Conservation (phyloP, 2,329 filamentous ascomycete species). For the Calonectria crousiana region DNA sequence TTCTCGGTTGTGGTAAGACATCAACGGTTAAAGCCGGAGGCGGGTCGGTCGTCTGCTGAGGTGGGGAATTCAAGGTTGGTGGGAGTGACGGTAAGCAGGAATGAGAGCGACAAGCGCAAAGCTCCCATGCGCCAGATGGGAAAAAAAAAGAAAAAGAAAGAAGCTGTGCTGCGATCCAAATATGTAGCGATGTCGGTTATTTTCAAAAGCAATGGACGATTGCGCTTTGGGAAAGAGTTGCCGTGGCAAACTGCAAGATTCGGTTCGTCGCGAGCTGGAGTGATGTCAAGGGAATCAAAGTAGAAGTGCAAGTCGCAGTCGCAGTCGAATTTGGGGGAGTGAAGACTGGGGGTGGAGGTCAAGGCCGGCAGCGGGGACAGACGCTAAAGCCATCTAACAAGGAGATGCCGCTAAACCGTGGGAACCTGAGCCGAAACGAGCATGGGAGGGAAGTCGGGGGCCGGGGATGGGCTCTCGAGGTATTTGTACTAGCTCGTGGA, state of each 20-base stretch:
- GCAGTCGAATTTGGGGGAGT: slow-evolving; percentile 9
- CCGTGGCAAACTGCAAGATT: not conserved
- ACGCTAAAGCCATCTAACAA: slow-evolving; percentile 22
- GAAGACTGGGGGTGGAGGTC: slow-evolving; percentile 20
- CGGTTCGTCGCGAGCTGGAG: not conserved
- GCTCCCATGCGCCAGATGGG: not conserved
- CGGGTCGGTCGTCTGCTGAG: slow-evolving; percentile 25
- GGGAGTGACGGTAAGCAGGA: slow-evolving; percentile 14
- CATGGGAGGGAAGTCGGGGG: slow-evolving; percentile 6
- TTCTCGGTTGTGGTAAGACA: slow-evolving; percentile 1
- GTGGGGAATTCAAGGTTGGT: slow-evolving; percentile 28
- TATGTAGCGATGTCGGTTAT: not conserved
- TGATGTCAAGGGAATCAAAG: slow-evolving; percentile 3
- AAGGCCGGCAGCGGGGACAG: slow-evolving; percentile 20
- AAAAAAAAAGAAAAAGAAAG: not conserved
- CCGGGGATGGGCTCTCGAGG: slow-evolving; percentile 16
- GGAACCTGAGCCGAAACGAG: not conserved
- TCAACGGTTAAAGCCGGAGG: slow-evolving; percentile 23
- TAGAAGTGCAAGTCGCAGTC: slow-evolving; percentile 12
- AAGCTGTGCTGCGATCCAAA: not conserved
- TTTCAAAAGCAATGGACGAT: not conserved
- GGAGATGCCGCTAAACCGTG: slow-evolving; percentile 19
- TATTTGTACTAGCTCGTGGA: slow-evolving; percentile 1
- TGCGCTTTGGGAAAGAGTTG: not conserved
- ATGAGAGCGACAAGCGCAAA: slow-evolving; percentile 1